Percentiles rank a stretch among this genome's conserved stretches.
phyloP scores from a whole-genome alignment of 1,139 yeast species.

The Hyphopichia pseudoburtonii region DNA sequence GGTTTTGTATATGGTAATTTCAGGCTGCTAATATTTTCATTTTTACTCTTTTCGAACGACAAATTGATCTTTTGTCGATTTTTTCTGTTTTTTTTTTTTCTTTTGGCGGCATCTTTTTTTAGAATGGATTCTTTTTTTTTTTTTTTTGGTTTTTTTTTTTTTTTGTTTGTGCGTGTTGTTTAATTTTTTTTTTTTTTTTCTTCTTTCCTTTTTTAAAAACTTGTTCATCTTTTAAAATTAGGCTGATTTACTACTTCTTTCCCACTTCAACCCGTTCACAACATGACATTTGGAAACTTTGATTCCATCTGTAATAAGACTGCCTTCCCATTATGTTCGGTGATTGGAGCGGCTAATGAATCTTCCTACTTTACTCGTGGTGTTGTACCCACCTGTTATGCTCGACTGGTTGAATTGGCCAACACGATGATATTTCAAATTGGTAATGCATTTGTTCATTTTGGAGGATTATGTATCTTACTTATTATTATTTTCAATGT shows the following conservation, averaged over 20 bases:
- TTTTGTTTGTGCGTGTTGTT: not conserved
- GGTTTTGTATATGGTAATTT: too few relatives aligned
- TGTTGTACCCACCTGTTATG: slow-evolving; percentile 73
- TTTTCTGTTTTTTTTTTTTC: too few relatives aligned
- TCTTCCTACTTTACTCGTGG: slow-evolving; percentile 47
- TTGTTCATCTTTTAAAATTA: not conserved
- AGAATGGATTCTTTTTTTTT: not conserved
- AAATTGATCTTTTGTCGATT: too few relatives aligned
- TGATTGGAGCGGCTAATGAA: slow-evolving; percentile 44
- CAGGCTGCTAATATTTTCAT: too few relatives aligned
- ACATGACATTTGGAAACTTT: slow-evolving; percentile 68
- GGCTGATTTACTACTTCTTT: not conserved
- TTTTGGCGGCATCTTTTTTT: too few relatives aligned
- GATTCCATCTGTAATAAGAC: slow-evolving; percentile 63
- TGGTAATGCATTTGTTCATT: slow-evolving; percentile 86
- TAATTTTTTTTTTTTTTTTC: too few relatives aligned
- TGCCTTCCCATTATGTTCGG: slow-evolving; percentile 77
- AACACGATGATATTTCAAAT: slow-evolving; percentile 88
- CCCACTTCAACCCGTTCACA: slow-evolving; percentile 2
- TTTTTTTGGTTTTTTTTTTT: too few relatives aligned
- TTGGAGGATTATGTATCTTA: slow-evolving; percentile 66
- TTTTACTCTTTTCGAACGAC: too few relatives aligned
- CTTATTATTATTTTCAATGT: slow-evolving; percentile 77
- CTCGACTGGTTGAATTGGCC: slow-evolving; percentile 82
- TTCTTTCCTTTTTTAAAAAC: too few relatives aligned